Percentiles rank a stretch among this genome's conserved stretches.
Evolutionary conservation across 352 stramenopile species (phyloP).

Genomic region (Phytophthora boehmeriae): DNA sequence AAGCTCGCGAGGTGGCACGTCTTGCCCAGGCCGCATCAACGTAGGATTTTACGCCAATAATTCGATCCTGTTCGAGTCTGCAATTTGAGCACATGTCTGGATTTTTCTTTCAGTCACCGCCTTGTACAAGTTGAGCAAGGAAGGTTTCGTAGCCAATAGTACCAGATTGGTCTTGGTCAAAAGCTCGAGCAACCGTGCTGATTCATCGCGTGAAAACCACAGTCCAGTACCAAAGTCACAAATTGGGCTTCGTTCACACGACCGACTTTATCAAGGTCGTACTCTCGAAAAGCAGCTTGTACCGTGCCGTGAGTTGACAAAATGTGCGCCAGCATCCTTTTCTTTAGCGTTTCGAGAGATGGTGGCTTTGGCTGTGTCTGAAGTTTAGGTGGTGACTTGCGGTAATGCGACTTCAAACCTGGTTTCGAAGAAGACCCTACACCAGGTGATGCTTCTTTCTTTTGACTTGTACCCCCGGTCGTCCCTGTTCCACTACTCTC

Average conservation of each 20-base stretch:
- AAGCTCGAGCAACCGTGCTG: constrained; percentile 35
- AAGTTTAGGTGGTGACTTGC: constrained; percentile 17
- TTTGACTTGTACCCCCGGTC: constrained; percentile 17
- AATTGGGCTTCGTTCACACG: constrained; percentile 49
- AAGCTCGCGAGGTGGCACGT: constrained; percentile 53
- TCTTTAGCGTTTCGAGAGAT: constrained; percentile 49
- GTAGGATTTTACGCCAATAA: neutral
- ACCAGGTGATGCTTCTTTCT: constrained; percentile 14
- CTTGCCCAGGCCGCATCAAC: constrained; percentile 18
- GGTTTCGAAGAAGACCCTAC: constrained; percentile 11
- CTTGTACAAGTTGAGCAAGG: constrained; percentile 43
- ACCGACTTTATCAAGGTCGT: constrained; percentile 49
- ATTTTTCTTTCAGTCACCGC: constrained; percentile 5
- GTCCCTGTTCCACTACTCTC: constrained; percentile 25
- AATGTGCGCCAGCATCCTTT: constrained; percentile 48
- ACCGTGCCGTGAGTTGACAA: constrained; percentile 48
- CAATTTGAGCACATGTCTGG: too few species aligned
- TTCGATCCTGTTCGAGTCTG: too few species aligned
- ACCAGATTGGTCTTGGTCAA: constrained; percentile 56
- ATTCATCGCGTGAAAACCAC: constrained; percentile 39
- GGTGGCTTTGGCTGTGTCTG: constrained; percentile 22
- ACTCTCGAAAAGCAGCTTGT: constrained; percentile 56
- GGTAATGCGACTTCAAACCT: constrained; percentile 19
- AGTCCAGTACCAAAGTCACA: constrained; percentile 44
- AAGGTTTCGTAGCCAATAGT: constrained; percentile 71